A percentile compares a stretch with the other conserved stretches of the same genome.
phyloP scores from a whole-genome alignment of 495 filamentous ascomycete species.

The Evansstolkia leycettana region DNA sequence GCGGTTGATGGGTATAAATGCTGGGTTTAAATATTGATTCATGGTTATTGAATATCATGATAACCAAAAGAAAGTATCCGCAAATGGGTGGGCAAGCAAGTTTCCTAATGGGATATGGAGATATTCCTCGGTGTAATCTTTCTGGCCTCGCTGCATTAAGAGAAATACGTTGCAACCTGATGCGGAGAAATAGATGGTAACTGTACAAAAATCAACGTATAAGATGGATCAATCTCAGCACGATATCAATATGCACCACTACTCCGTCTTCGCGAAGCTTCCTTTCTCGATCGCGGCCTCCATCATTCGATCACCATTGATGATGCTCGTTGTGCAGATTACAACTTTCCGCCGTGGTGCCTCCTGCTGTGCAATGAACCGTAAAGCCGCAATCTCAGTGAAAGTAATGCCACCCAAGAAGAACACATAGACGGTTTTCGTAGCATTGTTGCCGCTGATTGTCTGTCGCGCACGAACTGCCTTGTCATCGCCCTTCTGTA shows the following conservation, averaged over 20 bases:
- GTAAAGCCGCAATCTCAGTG: slow-evolving; percentile 87
- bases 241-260: neutral
- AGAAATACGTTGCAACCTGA: no score
- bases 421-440: slow-evolving; percentile 83
- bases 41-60: neutral
- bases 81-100: neutral
- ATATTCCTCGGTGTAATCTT: no score
- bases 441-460: slow-evolving; percentile 48
- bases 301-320: slow-evolving; percentile 85
- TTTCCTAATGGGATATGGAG: no score
- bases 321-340: slow-evolving; percentile 82
- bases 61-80: slow-evolving; percentile 10
- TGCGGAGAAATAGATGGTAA: no score
- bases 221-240: no score
- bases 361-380: slow-evolving; percentile 81
- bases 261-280: slow-evolving; percentile 37
- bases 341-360: slow-evolving; percentile 74
- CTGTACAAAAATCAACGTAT: no score
- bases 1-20: slow-evolving; percentile 38
- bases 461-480: slow-evolving; percentile 80
- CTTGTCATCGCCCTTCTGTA: slow-evolving; percentile 89
- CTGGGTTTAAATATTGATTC: slow-evolving; percentile 31
- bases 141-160: no score
- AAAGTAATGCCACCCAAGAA: slow-evolving; percentile 92
- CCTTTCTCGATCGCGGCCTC: slow-evolving; percentile 69